phyloP scores from a whole-genome alignment of 2,329 filamentous ascomycete genomes.

The Simplicillium aogashimaense region DNA sequence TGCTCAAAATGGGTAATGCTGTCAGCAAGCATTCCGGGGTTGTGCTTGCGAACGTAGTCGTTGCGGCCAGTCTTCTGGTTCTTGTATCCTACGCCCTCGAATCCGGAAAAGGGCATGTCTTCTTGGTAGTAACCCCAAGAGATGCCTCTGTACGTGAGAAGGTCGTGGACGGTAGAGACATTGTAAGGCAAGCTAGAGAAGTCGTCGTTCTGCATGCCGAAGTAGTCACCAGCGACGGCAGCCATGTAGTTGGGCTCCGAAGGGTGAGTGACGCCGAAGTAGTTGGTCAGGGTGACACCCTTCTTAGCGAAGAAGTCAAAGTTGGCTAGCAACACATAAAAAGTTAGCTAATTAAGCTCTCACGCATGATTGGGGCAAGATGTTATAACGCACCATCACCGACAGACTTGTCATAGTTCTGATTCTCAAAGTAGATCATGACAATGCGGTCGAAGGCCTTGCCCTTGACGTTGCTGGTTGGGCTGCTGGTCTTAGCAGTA shows the following conservation, averaged over 20 bases:
- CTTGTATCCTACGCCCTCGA: constrained; percentile 51
- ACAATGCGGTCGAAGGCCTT: constrained; percentile 64
- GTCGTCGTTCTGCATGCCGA: constrained; percentile 61
- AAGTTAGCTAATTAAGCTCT: no score
- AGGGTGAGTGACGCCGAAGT: constrained; percentile 58
- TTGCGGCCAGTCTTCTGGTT: constrained; percentile 59
- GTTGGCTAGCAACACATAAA: constrained; percentile 11
- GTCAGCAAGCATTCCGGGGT: constrained; percentile 56
- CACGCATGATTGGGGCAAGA: no score
- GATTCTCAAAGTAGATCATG: constrained; percentile 72
- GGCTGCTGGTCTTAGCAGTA: constrained; percentile 49
- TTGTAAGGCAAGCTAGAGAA: constrained; percentile 49
- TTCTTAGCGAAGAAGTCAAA: constrained; percentile 16
- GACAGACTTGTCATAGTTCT: constrained; percentile 53
- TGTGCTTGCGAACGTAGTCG: constrained; percentile 79
- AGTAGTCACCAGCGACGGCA: constrained; percentile 59
- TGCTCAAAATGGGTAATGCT: constrained; percentile 47
- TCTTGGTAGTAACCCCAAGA: constrained; percentile 69
- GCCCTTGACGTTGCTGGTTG: constrained; percentile 56
- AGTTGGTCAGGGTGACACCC: constrained; percentile 21
- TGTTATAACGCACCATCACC: constrained; percentile 42
- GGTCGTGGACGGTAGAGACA: constrained; percentile 56
- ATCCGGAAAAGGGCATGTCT: constrained; percentile 66
- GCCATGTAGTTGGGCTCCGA: constrained; percentile 70
- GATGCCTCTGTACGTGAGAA: constrained; percentile 55